Base-by-base conservation (phyloP, 1,284 basidiomycete species). In the Gastroboletus turbinatus region DNA sequence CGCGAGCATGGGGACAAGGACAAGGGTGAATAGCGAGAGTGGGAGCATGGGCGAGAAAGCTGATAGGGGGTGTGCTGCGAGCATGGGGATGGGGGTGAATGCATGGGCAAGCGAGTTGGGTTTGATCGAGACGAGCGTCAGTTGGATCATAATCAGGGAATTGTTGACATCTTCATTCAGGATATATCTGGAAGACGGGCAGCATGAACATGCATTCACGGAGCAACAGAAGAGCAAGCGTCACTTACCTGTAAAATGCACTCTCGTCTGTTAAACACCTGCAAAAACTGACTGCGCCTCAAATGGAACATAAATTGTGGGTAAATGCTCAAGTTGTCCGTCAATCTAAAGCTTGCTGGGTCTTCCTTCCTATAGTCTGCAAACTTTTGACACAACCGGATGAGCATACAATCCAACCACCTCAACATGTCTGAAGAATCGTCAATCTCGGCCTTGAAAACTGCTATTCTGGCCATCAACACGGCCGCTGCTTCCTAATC, bases 241-340 rank as follows among this genome's bases (percentile, higher is more conserved):
- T 44, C 52, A 70, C 80, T 61, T 53, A 88, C 92, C 94, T 82
- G 77, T 98, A 98, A 82, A 97, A 99, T 17, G 96, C 97, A 27
- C 96, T 98, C 80, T 99, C 96, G 73, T 99, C 96, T 99, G 78
- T 99, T 99, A 77, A 99, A 99, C 54, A 99, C 96, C 76, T 99
- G 97, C 73, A 99, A 80, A 81, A 99, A 99, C 77, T 99, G 96
- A 79, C 92, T 94, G 71, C 97, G 80, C 56, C 97, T 84, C 59
- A 99, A 76, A 76, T 99, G 97, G 89, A 99, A 99, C 97, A 99
- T 99, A 80, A 99, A 99, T 74, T 99, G 97, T 33, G 97, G 97
- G 75, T 99, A 99, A 68, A 99, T 99, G 73, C 92, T 94, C 76
- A 99, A 99, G 75, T 96, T 96, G 68, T 98, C 95, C 58, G 87